Conservation (phyloP, 805 yeast genomes). For the Clavispora carvajalis region DNA sequence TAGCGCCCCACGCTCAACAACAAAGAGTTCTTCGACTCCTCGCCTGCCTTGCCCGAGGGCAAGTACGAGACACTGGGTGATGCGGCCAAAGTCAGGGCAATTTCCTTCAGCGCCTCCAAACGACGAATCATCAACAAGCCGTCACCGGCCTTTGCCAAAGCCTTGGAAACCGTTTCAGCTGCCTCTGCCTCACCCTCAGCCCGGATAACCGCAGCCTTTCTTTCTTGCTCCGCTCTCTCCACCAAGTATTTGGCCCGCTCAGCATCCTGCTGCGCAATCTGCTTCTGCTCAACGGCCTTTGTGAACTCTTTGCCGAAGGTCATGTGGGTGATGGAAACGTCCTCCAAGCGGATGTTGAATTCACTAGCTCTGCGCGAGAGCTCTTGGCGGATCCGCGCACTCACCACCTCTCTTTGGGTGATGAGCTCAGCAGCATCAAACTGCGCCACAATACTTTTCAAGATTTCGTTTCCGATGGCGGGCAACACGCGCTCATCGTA, state of each 20-base stretch:
- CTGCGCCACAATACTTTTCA: conserved; percentile 87
- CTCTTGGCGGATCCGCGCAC: conserved; percentile 83
- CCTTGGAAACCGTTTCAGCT: conserved; percentile 91
- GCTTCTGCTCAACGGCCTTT: conserved; percentile 97
- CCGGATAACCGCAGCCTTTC: conserved; percentile 89
- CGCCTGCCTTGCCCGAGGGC: conserved; percentile 50
- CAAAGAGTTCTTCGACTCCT: conserved; percentile 46
- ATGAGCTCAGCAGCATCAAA: conserved; percentile 95
- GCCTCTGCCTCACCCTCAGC: conserved; percentile 99
- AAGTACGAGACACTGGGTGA: conserved; percentile 86
- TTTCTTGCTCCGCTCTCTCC: conserved; percentile 95
- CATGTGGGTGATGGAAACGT: conserved; percentile 96
- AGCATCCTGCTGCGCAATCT: conserved; percentile 99
- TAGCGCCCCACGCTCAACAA: conserved; percentile 67
- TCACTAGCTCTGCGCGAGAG: conserved; percentile 77
- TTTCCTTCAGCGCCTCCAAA: conserved; percentile 94
- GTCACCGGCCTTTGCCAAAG: conserved; percentile 91
- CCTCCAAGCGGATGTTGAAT: conserved; percentile 88
- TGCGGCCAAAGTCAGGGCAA: conserved; percentile 79
- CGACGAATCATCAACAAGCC: conserved; percentile 91
- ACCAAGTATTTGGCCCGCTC: conserved; percentile 84
- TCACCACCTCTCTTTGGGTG: conserved; percentile 93
- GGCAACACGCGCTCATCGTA: conserved; percentile 94
- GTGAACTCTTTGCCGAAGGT: conserved; percentile 96
- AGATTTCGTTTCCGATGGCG: conserved; percentile 86